A percentile compares a stretch with the other conserved stretches of the same genome.
phyloP scores from a whole-genome alignment of 1,284 basidiomycete genomes.

The Ceratobasidium sp. region DNA sequence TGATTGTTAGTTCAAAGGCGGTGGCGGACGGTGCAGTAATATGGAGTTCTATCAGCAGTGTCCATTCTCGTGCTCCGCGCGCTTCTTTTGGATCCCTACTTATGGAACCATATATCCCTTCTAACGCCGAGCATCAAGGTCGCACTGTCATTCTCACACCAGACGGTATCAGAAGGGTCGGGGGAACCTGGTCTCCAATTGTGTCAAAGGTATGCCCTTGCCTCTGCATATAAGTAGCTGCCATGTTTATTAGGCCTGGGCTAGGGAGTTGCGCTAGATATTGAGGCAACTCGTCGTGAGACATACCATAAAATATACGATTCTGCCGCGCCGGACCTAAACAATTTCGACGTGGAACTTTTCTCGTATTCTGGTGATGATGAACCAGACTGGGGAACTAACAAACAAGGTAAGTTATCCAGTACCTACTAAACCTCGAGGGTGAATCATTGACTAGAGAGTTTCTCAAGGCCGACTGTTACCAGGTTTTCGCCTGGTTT shows the following conservation, averaged over 20 bases:
- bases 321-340: slow-evolving; percentile 5
- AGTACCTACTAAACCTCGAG: neutral
- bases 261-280: slow-evolving; percentile 29
- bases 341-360: neutral
- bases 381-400: slow-evolving; percentile 20
- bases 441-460: neutral
- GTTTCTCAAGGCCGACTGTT: neutral
- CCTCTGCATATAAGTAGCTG: too few species aligned
- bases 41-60: slow-evolving; percentile 41
- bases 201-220: slow-evolving; percentile 11
- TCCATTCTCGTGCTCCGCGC: slow-evolving; percentile 37
- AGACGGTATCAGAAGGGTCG: neutral
- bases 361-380: slow-evolving; percentile 14
- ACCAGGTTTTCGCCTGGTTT: slow-evolving; percentile 1
- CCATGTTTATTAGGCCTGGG: too few species aligned
- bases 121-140: neutral
- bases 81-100: slow-evolving; percentile 26
- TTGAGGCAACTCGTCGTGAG: slow-evolving; percentile 12
- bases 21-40: slow-evolving; percentile 47
- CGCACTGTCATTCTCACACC: neutral
- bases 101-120: neutral
- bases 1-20: slow-evolving; percentile 41
- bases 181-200: slow-evolving; percentile 15
- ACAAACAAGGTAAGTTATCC: slow-evolving; percentile 10
- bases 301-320: neutral